These are phyloP conservation scores for Verticillium nubilum DNA, from an alignment of 2,329 filamentous ascomycete species.

Conservation along the genomic window DNA sequence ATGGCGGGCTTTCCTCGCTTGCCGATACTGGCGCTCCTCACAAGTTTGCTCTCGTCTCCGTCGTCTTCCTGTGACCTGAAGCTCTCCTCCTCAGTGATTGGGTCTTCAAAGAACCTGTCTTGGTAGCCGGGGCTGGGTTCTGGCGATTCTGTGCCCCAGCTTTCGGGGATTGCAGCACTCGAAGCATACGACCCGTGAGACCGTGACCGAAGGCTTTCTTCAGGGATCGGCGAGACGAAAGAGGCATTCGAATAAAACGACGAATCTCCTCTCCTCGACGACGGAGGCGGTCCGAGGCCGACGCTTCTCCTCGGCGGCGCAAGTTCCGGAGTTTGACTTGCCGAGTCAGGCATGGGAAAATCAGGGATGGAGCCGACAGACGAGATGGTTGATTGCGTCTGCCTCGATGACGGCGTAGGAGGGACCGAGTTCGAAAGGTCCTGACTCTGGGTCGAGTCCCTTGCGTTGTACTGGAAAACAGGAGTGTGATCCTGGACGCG, in stretches of 20 bases:
- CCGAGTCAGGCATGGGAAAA: constrained; percentile 40
- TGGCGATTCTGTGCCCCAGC: constrained; percentile 52
- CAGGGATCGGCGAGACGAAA: constrained; percentile 69
- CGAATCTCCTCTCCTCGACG: constrained; percentile 53
- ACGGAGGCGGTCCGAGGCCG: constrained; percentile 55
- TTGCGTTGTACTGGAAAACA: constrained; percentile 39
- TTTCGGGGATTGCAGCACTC: constrained; percentile 65
- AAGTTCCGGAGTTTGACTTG: constrained; percentile 16
- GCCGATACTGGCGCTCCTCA: constrained; percentile 56
- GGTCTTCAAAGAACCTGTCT: constrained; percentile 43
- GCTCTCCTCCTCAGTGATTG: constrained; percentile 37
- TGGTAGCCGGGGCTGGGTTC: constrained; percentile 36
- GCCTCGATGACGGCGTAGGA: constrained; percentile 42
- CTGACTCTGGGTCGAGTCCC: constrained; percentile 28
- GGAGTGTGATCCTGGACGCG: constrained; percentile 51
- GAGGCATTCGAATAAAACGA: constrained; percentile 62
- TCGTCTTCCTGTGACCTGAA: constrained; percentile 34
- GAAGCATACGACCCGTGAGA: constrained; percentile 65
- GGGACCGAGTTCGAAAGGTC: constrained; percentile 31
- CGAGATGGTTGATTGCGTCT: constrained; percentile 47
- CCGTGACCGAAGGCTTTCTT: constrained; percentile 56
- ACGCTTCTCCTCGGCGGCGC: constrained; percentile 40
- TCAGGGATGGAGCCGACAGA: constrained; percentile 55
- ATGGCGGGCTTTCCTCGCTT: constrained; percentile 54
- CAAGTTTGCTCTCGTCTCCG: constrained; percentile 51